Evolutionary conservation across 169 alveolate species (phyloP).

Genomic region (Plasmodium gaboni): DNA sequence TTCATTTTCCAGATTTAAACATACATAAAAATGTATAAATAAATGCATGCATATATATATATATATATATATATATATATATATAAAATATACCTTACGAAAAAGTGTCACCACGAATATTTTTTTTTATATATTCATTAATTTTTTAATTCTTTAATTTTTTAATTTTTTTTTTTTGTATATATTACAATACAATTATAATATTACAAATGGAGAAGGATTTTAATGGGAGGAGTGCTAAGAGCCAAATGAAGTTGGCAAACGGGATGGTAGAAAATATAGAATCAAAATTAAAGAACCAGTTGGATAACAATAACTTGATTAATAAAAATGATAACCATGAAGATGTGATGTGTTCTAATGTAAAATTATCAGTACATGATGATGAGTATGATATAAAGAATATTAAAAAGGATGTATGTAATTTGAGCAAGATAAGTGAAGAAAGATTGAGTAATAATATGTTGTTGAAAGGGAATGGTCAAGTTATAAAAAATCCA

Average conservation of each 20-base stretch:
- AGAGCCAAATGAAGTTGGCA: too few relatives aligned
- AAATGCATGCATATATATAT: neutral
- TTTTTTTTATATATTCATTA: too few relatives aligned
- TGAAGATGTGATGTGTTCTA: neutral
- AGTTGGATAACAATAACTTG: too few relatives aligned
- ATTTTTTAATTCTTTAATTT: too few relatives aligned
- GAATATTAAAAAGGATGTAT: neutral
- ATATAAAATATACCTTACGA: neutral
- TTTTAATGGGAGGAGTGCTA: too few relatives aligned
- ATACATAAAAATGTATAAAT: neutral
- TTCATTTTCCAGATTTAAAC: neutral
- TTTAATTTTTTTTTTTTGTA: too few relatives aligned
- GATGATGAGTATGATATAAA: constrained; percentile 1
- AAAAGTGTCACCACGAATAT: too few relatives aligned
- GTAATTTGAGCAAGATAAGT: constrained; percentile 6
- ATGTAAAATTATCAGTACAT: neutral
- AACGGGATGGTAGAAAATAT: too few relatives aligned
- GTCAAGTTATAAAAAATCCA: neutral
- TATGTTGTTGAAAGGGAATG: neutral
- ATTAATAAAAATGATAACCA: too few relatives aligned
- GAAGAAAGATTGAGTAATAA: neutral
- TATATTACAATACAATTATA: too few relatives aligned
- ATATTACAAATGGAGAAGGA: too few relatives aligned
- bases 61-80: constrained; percentile 1
- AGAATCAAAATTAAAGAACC: too few relatives aligned